Percentiles rank a stretch among this genome's conserved stretches.
Conservation (phyloP, 495 filamentous ascomycete species). For the Elaphomyces granulatus region DNA sequence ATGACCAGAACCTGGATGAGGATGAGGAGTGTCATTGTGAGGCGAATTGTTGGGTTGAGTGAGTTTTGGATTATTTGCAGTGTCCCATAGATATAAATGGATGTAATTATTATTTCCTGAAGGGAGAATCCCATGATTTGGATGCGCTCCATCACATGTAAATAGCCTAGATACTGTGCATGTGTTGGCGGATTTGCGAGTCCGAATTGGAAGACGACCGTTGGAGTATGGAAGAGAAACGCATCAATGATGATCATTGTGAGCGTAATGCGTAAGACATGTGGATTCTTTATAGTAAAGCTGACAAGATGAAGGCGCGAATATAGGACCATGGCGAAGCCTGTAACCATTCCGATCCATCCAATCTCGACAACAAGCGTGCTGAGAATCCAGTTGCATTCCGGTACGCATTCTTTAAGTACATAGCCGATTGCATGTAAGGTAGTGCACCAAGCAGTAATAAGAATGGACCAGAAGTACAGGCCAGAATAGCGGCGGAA, state of each 20-base stretch:
- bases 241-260: constrained; percentile 8
- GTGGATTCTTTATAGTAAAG: constrained; percentile 2
- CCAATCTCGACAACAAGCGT: constrained; percentile 1
- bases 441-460: constrained; percentile 29
- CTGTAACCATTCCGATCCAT: constrained; percentile 9
- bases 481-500: constrained; percentile 30
- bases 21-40: constrained; percentile 12
- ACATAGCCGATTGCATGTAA: constrained; percentile 34
- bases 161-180: constrained; percentile 16
- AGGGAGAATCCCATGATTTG: constrained; percentile 32
- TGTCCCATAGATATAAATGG: constrained; percentile 25
- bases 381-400: constrained; percentile 5
- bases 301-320: constrained; percentile 9
- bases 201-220: constrained; percentile 7
- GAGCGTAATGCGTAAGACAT: constrained; percentile 4
- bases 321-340: constrained; percentile 8
- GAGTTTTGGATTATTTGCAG: constrained; percentile 4
- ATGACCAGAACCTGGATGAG: constrained; percentile 16
- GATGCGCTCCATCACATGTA: constrained; percentile 29
- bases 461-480: constrained; percentile 35
- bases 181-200: constrained; percentile 7
- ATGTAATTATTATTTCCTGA: constrained; percentile 32
- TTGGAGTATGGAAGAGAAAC: constrained; percentile 7
- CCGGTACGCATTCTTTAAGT: constrained; percentile 27
- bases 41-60: constrained; percentile 2